phyloP scores from a whole-genome alignment of 306 rosid genomes.

The Arachis hypogaea region DNA sequence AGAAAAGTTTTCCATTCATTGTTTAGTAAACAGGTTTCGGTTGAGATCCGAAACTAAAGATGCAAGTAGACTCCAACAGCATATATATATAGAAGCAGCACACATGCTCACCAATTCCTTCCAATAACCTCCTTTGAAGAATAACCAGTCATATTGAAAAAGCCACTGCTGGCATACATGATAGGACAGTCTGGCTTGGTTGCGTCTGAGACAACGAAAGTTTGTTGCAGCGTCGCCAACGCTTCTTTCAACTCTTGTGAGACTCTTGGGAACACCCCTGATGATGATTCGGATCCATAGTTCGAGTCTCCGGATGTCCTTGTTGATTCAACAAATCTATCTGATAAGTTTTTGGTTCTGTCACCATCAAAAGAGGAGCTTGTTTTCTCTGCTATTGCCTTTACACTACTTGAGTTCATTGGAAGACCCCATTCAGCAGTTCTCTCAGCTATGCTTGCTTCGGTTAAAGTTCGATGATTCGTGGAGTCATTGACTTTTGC shows the following conservation, averaged over 20 bases:
- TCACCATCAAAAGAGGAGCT: conserved; percentile 50
- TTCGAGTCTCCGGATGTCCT: conserved; percentile 67
- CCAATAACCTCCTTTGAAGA: conserved; percentile 84
- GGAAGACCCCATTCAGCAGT: conserved; percentile 83
- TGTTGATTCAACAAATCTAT: conserved; percentile 47
- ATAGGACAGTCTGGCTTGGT: conserved; percentile 92
- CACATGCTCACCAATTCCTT: conserved; percentile 75
- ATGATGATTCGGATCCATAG: conserved; percentile 42
- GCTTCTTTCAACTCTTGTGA: conserved; percentile 82
- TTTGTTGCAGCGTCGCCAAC: conserved; percentile 70
- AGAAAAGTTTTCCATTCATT: conserved; percentile 6
- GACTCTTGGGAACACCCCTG: conserved; percentile 63
- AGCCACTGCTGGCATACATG: conserved; percentile 83
- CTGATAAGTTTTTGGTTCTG: conserved; percentile 49
- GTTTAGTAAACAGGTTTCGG: conserved; percentile 30
- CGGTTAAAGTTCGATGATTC: conserved; percentile 42
- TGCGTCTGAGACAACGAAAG: conserved; percentile 94
- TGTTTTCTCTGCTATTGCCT: conserved; percentile 27
- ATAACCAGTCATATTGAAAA: conserved; percentile 88
- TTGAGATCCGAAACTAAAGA: conserved; percentile 3
- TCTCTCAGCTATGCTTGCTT: conserved; percentile 65
- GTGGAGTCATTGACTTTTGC: conserved; percentile 6
- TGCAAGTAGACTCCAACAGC: conserved; percentile 11
- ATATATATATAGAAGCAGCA: conserved; percentile 21
- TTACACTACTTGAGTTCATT: conserved; percentile 60